Base-by-base conservation (phyloP, 768 basidiomycete genomes). In the Podaxis sp. region DNA sequence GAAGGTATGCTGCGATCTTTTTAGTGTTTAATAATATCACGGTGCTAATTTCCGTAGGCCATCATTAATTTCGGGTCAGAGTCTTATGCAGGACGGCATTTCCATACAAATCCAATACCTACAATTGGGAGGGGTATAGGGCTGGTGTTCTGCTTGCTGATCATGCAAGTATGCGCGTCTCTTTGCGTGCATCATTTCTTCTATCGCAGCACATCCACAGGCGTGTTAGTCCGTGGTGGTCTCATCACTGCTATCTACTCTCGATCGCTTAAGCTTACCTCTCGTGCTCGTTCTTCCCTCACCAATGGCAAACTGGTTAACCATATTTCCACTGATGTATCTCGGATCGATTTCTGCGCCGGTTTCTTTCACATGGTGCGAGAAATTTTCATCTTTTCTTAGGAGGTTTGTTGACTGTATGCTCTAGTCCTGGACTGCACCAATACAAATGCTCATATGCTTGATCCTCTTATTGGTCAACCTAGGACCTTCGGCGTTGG, bases 241-340 rank as follows among this genome's bases (percentile, higher is more conserved):
- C 81, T 97, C 50, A 96, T 97, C 67, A 88, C 91, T 1, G 88
- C 91, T 1, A 89, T 97, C 40, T 97, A 94, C 74, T 81, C 85
- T 27, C 87, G 89, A 47, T 88, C 90, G 1, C 79, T 97, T 24
- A 82, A 78, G 27, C 81, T 98, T 36, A 90, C 91, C 2, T 84
- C 90, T 17, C 88, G 92, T 46, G 86, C 93, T 5, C 85, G 96
- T 6, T 86, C 87, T 1, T 87, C 84, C 8, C 81, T 96, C 47
- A 86, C 91, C 1, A 97, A 93, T 68, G 96, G 94, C 22, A 90
- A 90, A 70, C 83, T 97, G 11, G 89, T 97, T 65, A 96, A 94
- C 66, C 94, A 96, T 75, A 96, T 98, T 64, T 94, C 92, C 4
- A 93, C 91, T 0, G 94, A 95, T 70, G 87, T 96, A 22, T 94